Base-by-base conservation (phyloP, 257 asterid species). In the Solanum pinnatisectum region DNA sequence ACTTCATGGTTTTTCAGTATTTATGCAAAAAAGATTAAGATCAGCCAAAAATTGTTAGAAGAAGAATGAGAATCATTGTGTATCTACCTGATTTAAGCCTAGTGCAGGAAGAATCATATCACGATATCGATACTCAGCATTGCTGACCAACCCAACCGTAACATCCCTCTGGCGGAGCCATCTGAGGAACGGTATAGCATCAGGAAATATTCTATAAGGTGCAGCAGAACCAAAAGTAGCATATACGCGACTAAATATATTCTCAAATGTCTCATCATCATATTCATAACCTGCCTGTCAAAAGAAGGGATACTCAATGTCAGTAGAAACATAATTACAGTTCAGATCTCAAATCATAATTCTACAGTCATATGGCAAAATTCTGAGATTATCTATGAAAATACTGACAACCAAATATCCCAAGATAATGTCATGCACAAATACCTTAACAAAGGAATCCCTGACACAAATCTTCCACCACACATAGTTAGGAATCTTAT, bases 391-490 rank as follows among this genome's bases (percentile, higher is more conserved):
- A 77, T 39, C 84, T n/a, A 39, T 77, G 16, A 40, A 40, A 0
- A 23, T 27, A 30, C 85, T 46, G 44, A 82, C 27, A 65, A 88
- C 25, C 37, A n/a, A 84, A 87, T 22, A 70, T n/a, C 36, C 8
- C 83, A 70, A 23, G 72, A 44, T 30, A 59, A 39, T 25, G 23
- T 49, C 87, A 65, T 36, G 68, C 15, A 49, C 30, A 82, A 18
- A 56, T 91, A 97, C 99, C 98, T 91, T 91, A 84, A 94, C 92
- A 92, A 97, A 97, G 84, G 99, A 97, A 92, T 96, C 94, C 78
- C 95, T 92, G 8, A 97, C 99, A 87, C 99, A 96, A 35, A 95
- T 93, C 93, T 94, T 97, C 99, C 99, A 95, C 99, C 99, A 97
- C 35, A 94, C 91, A 82, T 95, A 90, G 92, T 97, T 97, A 40